phyloP scores from a whole-genome alignment of 768 basidiomycete species.

The Mycena crocata region DNA sequence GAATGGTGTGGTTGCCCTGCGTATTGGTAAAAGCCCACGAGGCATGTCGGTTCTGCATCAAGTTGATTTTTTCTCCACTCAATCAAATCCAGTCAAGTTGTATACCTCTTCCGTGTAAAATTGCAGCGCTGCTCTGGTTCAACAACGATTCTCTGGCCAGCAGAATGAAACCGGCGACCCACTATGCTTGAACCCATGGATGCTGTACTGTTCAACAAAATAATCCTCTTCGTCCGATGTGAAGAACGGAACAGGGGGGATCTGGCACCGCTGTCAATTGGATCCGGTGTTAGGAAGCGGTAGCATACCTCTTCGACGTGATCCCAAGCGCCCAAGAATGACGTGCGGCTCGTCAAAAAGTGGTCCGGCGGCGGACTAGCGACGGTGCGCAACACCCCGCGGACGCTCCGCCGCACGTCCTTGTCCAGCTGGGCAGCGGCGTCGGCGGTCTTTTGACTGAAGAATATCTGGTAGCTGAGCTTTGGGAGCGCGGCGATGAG shows the following conservation, averaged over 20 bases:
- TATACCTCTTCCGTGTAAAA: slow-evolving; percentile 71
- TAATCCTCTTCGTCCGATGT: slow-evolving; percentile 74
- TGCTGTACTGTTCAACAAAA: slow-evolving; percentile 69
- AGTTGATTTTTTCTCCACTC: not conserved
- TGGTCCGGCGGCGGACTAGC: slow-evolving; percentile 65
- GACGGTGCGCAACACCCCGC: slow-evolving; percentile 65
- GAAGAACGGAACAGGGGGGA: slow-evolving; percentile 72
- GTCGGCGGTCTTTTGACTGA: slow-evolving; percentile 58
- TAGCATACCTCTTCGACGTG: slow-evolving; percentile 53
- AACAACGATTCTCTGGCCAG: too few species aligned
- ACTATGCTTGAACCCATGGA: slow-evolving; percentile 74
- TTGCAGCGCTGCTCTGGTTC: slow-evolving; percentile 60
- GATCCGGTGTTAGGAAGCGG: not conserved
- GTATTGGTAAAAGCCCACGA: slow-evolving; percentile 53
- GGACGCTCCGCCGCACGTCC: slow-evolving; percentile 67
- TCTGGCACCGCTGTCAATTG: slow-evolving; percentile 48
- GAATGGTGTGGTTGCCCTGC: slow-evolving; percentile 60
- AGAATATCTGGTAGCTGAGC: slow-evolving; percentile 74
- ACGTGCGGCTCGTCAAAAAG: slow-evolving; percentile 62
- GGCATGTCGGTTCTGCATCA: slow-evolving; percentile 52
- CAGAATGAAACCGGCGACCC: slow-evolving; percentile 36
- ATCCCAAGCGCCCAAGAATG: slow-evolving; percentile 67
- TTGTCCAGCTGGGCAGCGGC: slow-evolving; percentile 66
- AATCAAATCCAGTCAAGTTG: not conserved
- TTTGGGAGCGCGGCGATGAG: slow-evolving; percentile 58